Conservation (phyloP, 257 asterid species). For the Solanum ossicruentum region DNA sequence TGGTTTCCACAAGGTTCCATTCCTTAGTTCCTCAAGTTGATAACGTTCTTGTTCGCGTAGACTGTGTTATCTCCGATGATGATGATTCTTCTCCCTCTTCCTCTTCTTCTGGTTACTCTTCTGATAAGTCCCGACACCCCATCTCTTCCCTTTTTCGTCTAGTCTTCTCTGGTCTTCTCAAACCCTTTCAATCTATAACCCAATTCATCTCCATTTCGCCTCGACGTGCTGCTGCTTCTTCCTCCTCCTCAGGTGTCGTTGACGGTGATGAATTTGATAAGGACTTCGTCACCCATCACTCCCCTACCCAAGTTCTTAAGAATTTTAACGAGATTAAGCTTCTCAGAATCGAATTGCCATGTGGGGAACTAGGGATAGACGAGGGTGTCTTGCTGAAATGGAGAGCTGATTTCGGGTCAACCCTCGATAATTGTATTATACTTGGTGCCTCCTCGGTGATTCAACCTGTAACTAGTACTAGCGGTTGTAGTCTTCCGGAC, state of each 20-base stretch:
- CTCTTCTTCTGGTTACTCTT: background rate
- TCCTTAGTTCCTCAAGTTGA: conserved; percentile 75
- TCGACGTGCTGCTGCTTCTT: background rate
- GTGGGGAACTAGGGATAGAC: conserved; percentile 77
- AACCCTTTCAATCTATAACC: conserved; percentile 61
- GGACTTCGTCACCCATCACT: conserved; percentile 60
- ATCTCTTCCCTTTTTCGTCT: conserved; percentile 51
- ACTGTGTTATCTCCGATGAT: conserved; percentile 77
- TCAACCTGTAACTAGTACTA: conserved; percentile 6
- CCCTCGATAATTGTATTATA: conserved; percentile 66
- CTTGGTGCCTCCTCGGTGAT: conserved; percentile 69
- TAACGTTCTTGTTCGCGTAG: conserved; percentile 80
- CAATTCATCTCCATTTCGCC: conserved; percentile 29
- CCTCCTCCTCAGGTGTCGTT: background rate
- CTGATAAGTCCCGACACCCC: conserved; percentile 45
- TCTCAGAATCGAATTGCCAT: conserved; percentile 61
- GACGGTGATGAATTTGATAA: conserved; percentile 23
- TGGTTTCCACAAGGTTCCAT: conserved; percentile 65
- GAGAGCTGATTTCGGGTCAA: conserved; percentile 79
- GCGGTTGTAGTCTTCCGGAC: background rate
- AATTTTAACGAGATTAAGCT: conserved; percentile 57
- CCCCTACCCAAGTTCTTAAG: conserved; percentile 67
- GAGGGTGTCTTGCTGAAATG: conserved; percentile 61
- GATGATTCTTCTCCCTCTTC: conserved; percentile 13
- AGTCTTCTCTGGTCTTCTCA: conserved; percentile 45